Percentiles rank a stretch among this genome's conserved stretches.
Conservation (phyloP, 371 early-diverging fungal genomes). For the Parasitella parasitica region DNA sequence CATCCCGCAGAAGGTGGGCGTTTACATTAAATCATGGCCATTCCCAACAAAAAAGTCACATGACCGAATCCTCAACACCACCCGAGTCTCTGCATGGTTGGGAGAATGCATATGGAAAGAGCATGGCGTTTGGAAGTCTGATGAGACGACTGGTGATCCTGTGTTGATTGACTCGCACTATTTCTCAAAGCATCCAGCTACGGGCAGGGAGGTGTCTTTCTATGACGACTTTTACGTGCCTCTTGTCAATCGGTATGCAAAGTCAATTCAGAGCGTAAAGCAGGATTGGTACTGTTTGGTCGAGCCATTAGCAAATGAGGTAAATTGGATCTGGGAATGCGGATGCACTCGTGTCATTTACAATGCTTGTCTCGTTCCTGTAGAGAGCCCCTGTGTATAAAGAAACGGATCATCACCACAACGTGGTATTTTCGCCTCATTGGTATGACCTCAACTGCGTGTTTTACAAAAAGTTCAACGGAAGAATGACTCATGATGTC, state of each 20-base stretch:
- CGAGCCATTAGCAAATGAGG: slow-evolving; percentile 78
- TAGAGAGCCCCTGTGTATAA: slow-evolving; percentile 65
- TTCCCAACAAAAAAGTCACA: slow-evolving; percentile 64
- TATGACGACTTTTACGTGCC: slow-evolving; percentile 68
- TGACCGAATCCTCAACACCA: slow-evolving; percentile 56
- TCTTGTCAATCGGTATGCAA: slow-evolving; percentile 60
- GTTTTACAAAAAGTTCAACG: slow-evolving; percentile 74
- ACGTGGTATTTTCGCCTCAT: slow-evolving; percentile 57
- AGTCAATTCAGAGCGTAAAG: slow-evolving; percentile 59
- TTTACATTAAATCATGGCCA: slow-evolving; percentile 76
- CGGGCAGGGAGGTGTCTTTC: slow-evolving; percentile 57
- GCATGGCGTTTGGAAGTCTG: slow-evolving; percentile 76
- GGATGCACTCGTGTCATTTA: background rate
- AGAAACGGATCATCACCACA: slow-evolving; percentile 54
- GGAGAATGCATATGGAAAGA: slow-evolving; percentile 74
- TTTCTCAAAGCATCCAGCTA: slow-evolving; percentile 65
- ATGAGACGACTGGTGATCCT: slow-evolving; percentile 52
- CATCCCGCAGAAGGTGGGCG: slow-evolving; percentile 62
- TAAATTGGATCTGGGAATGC: slow-evolving; percentile 3
- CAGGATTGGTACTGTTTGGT: slow-evolving; percentile 63
- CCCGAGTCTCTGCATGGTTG: slow-evolving; percentile 60
- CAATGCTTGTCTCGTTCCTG: background rate
- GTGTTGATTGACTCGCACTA: slow-evolving; percentile 57
- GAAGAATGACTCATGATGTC: slow-evolving; percentile 75
- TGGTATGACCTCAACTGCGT: slow-evolving; percentile 62